These are phyloP conservation scores for Pelargonium fulgidum DNA, from an alignment of 441 rosid species.

Conservation along the genomic window DNA sequence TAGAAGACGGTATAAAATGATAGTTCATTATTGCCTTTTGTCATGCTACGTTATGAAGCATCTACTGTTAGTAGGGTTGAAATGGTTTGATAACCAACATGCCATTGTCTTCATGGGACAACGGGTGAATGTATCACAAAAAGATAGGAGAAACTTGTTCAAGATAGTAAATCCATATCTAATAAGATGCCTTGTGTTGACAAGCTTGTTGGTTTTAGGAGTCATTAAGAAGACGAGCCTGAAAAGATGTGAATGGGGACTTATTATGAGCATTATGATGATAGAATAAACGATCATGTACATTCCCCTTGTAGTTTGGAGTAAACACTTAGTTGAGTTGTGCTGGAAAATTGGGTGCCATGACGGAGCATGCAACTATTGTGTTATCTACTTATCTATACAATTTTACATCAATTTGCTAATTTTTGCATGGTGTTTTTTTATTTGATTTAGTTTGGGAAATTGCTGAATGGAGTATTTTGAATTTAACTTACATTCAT, in stretches of 20 bases:
- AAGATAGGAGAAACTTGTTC: no score
- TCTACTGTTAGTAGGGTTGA: no score
- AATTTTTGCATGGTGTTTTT: background rate
- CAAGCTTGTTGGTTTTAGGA: background rate
- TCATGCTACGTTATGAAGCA: no score
- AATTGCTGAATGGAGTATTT: background rate
- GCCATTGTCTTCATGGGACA: no score
- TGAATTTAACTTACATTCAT: conserved; percentile 3
- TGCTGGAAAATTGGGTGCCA: background rate
- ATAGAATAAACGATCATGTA: background rate
- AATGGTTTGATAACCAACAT: no score
- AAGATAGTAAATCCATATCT: background rate
- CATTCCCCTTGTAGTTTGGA: background rate
- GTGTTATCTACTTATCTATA: background rate
- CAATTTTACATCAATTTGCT: background rate
- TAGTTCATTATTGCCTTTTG: no score
- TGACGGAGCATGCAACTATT: background rate
- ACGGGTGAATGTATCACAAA: no score
- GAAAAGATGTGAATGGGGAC: background rate
- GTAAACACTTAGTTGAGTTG: background rate
- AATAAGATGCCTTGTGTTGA: background rate
- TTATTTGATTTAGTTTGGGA: background rate
- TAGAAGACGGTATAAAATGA: no score
- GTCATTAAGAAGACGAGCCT: background rate
- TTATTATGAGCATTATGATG: background rate